These are phyloP conservation scores for Blumeria graminis DNA, from an alignment of 2,329 filamentous ascomycete genomes.

Conservation along the genomic window DNA sequence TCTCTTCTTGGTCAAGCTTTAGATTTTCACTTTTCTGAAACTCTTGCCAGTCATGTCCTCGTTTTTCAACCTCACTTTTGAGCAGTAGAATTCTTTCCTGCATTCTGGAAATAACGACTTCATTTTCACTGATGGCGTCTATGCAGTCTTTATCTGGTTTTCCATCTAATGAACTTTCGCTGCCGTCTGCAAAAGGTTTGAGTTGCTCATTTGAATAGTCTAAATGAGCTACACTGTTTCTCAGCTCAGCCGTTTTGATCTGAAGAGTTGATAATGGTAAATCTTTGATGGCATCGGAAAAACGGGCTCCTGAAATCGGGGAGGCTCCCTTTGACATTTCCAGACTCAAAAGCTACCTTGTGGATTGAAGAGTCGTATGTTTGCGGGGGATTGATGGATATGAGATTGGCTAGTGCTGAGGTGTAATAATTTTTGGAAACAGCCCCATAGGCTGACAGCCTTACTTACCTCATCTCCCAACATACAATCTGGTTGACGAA, in stretches of 20 bases:
- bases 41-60: constrained; percentile 28
- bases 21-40: not conserved
- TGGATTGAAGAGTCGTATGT: too few relatives aligned
- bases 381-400: too few relatives aligned
- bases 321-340: constrained; percentile 35
- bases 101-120: constrained; percentile 42
- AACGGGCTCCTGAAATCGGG: constrained; percentile 37
- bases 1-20: too few relatives aligned
- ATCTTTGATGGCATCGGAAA: constrained; percentile 41
- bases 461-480: too few relatives aligned
- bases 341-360: too few relatives aligned
- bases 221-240: constrained; percentile 51
- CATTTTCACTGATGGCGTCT: constrained; percentile 52
- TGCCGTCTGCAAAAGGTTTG: constrained; percentile 34
- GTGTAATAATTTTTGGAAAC: too few relatives aligned
- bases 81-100: constrained; percentile 38
- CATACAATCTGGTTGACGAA: too few relatives aligned
- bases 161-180: constrained; percentile 6
- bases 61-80: constrained; percentile 32
- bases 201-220: constrained; percentile 52
- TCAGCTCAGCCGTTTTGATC: constrained; percentile 51
- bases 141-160: constrained; percentile 44
- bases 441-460: too few relatives aligned
- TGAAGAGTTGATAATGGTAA: constrained; percentile 40
- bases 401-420: too few relatives aligned